Base-by-base conservation (phyloP, 495 filamentous ascomycete genomes). In the Saxophila tyrrhenica region DNA sequence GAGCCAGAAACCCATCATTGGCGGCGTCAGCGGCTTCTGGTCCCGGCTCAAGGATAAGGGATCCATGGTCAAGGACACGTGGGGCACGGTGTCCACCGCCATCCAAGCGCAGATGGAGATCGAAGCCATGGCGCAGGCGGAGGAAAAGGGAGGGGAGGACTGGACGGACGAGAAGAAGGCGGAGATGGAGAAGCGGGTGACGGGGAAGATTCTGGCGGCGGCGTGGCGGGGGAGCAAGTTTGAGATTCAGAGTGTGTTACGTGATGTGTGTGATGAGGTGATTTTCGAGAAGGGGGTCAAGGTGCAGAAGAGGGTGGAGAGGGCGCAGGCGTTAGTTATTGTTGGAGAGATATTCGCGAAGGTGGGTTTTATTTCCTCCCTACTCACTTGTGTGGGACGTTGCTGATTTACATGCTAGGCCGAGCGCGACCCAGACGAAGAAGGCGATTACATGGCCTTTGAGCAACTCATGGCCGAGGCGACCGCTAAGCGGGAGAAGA, bases 131-230 rank as follows among this genome's bases (percentile, higher is more conserved):
- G 89, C 89, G 22, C 89, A 91, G 66, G 69, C 88, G 69, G 94
- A 99, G 70, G 86, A 95, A 74, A 84, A 84, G 63, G 92, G 92
- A 19, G 92, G 92, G 20, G 94, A 96, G 51, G 91, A 95, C 41
- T 99, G 92, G 92, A 96, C 92, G 10, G 92, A 97, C 60, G 94
- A 99, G 80, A 89, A 86, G 75, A 91, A 89, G 72, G 75, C 84
- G n/a, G 92, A 99, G 70, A 95, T 90, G 60, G 91, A 97, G 73
- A 82, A 88, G 64, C 80, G 82, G 63, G 90, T 97, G 1, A 99
- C 92, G 24, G 92, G 92, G 50, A 97, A 99, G 77, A 95, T 99
- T 55, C 79, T 99, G n/a, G 94, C 89, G 8, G 92, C 92, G 19
- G 92, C 94, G 20, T 99, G 92, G 94, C 76, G 89, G 52, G 94